Percentiles rank a stretch among this genome's conserved stretches.
Evolutionary conservation across 148 eudicot species (phyloP).

Genomic region (Amaranthus palmeri): DNA sequence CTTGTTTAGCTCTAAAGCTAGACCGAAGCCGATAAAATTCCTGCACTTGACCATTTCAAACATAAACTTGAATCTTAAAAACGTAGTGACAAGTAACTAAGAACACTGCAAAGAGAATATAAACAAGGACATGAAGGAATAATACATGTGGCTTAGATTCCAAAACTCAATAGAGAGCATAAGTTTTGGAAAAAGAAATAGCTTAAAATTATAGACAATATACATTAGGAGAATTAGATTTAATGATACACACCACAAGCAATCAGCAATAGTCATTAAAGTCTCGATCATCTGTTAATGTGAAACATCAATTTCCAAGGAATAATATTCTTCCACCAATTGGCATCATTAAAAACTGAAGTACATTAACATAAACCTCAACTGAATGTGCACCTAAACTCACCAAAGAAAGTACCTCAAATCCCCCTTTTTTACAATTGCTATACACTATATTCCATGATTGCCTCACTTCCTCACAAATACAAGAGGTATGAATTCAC

Average conservation of each 20-base stretch:
- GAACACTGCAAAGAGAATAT: neutral
- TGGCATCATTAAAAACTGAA: too few relatives aligned
- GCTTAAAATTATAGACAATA: neutral
- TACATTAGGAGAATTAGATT: too few relatives aligned
- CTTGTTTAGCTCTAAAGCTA: conserved; percentile 85
- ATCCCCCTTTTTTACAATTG: neutral
- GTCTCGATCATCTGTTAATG: neutral
- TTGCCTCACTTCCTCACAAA: neutral
- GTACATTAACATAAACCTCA: too few relatives aligned
- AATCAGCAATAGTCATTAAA: neutral
- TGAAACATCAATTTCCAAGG: neutral
- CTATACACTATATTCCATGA: neutral
- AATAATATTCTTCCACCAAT: neutral
- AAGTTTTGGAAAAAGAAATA: too few relatives aligned
- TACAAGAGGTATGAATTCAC: neutral
- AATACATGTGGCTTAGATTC: too few relatives aligned
- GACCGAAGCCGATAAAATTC: conserved; percentile 89
- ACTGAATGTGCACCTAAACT: too few relatives aligned
- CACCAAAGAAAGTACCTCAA: neutral
- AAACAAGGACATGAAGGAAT: neutral
- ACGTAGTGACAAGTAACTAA: conserved; percentile 1
- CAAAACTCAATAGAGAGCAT: neutral
- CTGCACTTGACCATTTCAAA: conserved; percentile 42
- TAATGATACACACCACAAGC: neutral
- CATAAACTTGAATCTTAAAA: conserved; percentile 24